Evolutionary conservation across 257 asterid genomes (phyloP).

Genomic region (Solanum medicagineum): DNA sequence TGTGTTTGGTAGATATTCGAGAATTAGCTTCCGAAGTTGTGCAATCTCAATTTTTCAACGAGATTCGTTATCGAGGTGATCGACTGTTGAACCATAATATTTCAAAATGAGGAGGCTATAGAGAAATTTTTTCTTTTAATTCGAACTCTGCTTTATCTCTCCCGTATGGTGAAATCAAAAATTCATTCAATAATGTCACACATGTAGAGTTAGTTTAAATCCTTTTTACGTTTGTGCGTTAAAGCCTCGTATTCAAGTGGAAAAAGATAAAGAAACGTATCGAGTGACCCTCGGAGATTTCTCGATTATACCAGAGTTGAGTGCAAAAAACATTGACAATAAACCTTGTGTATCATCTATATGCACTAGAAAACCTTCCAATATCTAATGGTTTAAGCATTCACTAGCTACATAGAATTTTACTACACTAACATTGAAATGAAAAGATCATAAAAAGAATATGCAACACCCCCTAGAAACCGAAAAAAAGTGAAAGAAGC

Average conservation of each 20-base stretch:
- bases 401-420: neutral
- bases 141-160: neutral
- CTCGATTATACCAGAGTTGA: neutral
- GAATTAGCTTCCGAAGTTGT: neutral
- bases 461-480: neutral
- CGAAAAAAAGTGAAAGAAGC: neutral
- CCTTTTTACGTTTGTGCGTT: neutral
- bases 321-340: neutral
- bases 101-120: neutral
- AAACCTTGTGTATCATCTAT: neutral
- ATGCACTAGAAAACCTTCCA: neutral
- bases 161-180: neutral
- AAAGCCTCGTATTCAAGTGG: neutral
- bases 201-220: neutral
- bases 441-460: neutral
- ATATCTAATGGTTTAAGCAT: neutral
- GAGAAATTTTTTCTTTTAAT: neutral
- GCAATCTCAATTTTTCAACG: neutral
- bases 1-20: neutral
- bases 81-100: neutral
- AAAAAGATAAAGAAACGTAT: neutral
- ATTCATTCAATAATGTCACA: neutral
- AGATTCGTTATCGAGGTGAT: neutral
- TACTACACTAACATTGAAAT: neutral
- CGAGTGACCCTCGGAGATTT: neutral